phyloP scores from a whole-genome alignment of 176 grass and related monocot genomes.

The Guadua angustifolia region DNA sequence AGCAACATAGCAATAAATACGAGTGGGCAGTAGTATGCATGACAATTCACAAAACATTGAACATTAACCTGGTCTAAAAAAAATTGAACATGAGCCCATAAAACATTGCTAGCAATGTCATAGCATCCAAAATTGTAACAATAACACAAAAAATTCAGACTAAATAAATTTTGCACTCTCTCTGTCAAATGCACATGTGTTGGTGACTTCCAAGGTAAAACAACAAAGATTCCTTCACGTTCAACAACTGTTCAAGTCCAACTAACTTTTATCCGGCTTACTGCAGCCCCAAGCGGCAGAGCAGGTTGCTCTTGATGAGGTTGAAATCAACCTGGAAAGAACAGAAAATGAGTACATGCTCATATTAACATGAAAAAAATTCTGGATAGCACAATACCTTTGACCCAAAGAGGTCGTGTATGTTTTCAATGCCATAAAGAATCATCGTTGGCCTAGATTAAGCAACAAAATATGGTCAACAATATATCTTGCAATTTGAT shows the following conservation, averaged over 20 bases:
- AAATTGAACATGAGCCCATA: neutral
- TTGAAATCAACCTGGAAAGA: conserved; percentile 89
- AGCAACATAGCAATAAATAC: neutral
- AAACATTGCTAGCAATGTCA: neutral
- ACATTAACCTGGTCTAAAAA: neutral
- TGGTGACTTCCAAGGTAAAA: neutral
- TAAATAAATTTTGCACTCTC: neutral
- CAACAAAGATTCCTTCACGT: neutral
- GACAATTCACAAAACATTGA: neutral
- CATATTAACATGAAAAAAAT: neutral
- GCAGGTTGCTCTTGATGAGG: conserved; percentile 65
- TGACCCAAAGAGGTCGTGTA: conserved; percentile 88
- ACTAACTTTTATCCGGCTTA: neutral
- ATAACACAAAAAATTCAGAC: neutral
- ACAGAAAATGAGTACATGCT: conserved; percentile 13
- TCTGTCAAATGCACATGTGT: conserved; percentile 11
- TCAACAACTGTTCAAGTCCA: neutral
- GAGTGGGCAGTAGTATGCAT: neutral
- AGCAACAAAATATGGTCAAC: conserved; percentile 1
- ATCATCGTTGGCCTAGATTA: conserved; percentile 89
- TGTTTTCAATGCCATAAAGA: conserved; percentile 80
- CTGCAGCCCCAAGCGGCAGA: conserved; percentile 72
- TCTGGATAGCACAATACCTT: conserved; percentile 58
- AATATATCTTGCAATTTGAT: neutral
- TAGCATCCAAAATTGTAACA: neutral